Percentiles rank a stretch among this genome's conserved stretches.
These are phyloP conservation scores for Chlorophyllum brunneum DNA, from an alignment of 768 basidiomycete species.

Conservation along the genomic window DNA sequence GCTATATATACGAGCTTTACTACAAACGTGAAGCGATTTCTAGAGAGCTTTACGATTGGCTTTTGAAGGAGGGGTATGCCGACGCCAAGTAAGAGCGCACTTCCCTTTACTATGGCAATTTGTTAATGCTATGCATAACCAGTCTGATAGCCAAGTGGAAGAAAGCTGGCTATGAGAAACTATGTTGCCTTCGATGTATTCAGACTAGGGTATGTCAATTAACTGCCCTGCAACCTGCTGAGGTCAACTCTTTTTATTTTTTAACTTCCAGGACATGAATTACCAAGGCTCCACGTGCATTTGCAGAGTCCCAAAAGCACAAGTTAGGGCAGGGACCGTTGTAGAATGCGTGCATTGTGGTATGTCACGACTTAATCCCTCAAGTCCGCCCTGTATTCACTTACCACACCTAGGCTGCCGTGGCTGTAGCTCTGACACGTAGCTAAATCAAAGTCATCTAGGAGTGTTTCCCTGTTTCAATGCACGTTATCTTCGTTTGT, in stretches of 20 bases:
- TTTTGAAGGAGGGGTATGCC: constrained; percentile 94
- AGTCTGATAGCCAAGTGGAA: constrained; percentile 99
- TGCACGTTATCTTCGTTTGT: not conserved
- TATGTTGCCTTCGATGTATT: constrained; percentile 96
- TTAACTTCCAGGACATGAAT: constrained; percentile 83
- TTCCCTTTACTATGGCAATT: not conserved
- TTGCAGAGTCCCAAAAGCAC: constrained; percentile 94
- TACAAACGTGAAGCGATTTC: constrained; percentile 97
- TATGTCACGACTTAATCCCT: constrained; percentile 36
- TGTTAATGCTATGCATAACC: not conserved
- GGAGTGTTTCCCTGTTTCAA: not conserved
- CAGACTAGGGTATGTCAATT: constrained; percentile 70
- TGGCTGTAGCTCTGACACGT: constrained; percentile 89
- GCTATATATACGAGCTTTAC: constrained; percentile 97
- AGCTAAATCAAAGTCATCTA: constrained; percentile 9
- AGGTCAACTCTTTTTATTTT: not conserved
- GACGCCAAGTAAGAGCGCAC: constrained; percentile 81
- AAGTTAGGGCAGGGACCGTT: constrained; percentile 83
- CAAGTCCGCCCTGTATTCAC: not conserved
- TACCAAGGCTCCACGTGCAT: constrained; percentile 98
- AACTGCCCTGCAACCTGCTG: too few relatives aligned
- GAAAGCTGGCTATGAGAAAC: constrained; percentile 96
- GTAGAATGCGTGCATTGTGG: constrained; percentile 98
- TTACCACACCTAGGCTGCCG: constrained; percentile 62
- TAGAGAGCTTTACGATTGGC: constrained; percentile 93